phyloP scores from a whole-genome alignment of 164 flowering plant genomes.

The Tetracentron sinense region DNA sequence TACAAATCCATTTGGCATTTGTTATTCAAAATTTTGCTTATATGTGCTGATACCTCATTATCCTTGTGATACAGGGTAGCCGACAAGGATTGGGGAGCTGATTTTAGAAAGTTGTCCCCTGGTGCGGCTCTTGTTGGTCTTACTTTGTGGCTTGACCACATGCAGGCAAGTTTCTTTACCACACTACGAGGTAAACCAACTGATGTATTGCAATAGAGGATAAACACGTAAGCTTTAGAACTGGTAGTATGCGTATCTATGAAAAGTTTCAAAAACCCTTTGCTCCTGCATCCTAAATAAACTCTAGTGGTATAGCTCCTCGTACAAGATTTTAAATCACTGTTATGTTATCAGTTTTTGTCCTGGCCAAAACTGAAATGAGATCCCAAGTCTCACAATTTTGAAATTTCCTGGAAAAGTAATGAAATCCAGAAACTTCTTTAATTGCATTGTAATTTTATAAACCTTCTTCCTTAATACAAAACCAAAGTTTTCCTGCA shows the following conservation, averaged over 20 bases:
- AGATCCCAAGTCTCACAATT: no score
- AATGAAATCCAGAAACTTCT: not conserved
- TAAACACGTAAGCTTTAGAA: no score
- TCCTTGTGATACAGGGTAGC: conserved; percentile 59
- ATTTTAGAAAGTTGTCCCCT: conserved; percentile 90
- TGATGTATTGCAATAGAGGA: not conserved
- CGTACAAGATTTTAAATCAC: no score
- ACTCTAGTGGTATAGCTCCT: no score
- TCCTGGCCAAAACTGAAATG: no score
- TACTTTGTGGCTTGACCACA: conserved; percentile 90
- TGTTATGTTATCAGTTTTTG: no score
- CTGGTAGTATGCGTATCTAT: not conserved
- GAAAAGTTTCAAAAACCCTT: not conserved
- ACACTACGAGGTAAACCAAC: no score
- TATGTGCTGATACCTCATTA: not conserved
- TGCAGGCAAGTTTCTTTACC: conserved; percentile 64
- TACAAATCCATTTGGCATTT: not conserved
- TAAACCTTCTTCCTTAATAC: no score
- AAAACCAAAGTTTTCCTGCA: not conserved
- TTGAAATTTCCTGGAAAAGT: no score
- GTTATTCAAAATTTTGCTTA: no score
- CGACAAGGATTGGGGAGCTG: conserved; percentile 98
- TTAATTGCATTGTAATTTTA: no score
- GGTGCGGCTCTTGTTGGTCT: conserved; percentile 97
- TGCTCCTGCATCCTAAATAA: not conserved